A percentile compares a stretch with the other conserved stretches of the same genome.
These are phyloP conservation scores for Lasiodiplodia citricola DNA, from an alignment of 2,329 filamentous ascomycete species.

Conservation along the genomic window DNA sequence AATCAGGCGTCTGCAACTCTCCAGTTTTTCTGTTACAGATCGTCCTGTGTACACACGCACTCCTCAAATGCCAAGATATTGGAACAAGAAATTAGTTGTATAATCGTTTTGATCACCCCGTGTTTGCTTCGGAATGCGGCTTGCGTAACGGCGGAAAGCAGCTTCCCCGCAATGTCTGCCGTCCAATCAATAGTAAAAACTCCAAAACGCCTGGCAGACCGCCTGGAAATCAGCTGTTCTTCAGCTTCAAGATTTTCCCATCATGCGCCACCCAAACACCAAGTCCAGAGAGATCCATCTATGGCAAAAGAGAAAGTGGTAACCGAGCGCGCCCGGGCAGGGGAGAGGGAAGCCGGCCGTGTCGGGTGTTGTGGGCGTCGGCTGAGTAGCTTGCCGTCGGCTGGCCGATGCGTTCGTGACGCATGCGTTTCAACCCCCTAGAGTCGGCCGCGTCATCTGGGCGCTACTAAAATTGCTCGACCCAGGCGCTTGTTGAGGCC, in stretches of 20 bases:
- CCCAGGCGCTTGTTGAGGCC: not conserved
- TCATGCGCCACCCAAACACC: conserved; percentile 20
- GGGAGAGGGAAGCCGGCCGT: not conserved
- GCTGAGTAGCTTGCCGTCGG: not conserved
- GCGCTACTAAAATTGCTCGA: conserved; percentile 5
- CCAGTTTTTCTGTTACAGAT: conserved; percentile 23
- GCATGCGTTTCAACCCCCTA: conserved; percentile 1
- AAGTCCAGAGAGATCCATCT: conserved; percentile 8
- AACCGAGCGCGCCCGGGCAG: conserved; percentile 3
- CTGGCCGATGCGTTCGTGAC: not conserved
- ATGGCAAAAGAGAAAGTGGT: conserved; percentile 4
- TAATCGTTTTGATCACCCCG: conserved; percentile 12
- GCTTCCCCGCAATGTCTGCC: not conserved
- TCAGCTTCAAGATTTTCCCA: conserved; percentile 7
- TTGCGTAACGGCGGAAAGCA: conserved; percentile 7
- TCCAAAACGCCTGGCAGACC: conserved; percentile 19
- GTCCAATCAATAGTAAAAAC: conserved; percentile 11
- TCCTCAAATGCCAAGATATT: conserved; percentile 3
- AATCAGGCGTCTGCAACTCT: conserved; percentile 11
- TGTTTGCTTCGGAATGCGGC: conserved; percentile 2
- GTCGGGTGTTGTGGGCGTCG: conserved; percentile 1
- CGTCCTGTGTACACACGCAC: conserved; percentile 8
- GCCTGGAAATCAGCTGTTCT: conserved; percentile 11
- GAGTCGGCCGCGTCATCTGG: conserved; percentile 14
- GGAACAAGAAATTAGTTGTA: conserved; percentile 15